Evolutionary conservation across 352 stramenopile genomes (phyloP).

Genomic region (Blastocystis sp.): DNA sequence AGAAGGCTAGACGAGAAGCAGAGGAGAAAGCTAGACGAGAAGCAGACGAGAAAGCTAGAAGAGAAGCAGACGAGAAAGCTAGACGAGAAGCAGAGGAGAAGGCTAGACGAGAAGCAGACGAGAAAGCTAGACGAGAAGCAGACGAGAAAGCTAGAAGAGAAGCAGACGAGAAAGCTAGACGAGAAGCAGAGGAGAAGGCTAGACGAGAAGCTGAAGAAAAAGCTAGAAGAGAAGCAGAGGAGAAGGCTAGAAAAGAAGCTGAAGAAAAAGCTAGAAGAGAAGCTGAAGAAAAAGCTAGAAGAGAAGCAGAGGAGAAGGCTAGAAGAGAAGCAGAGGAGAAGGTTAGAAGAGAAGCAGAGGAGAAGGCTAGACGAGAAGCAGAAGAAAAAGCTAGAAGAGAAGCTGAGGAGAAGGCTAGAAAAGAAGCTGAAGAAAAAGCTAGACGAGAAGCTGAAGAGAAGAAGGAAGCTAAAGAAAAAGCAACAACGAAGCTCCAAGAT

Average conservation of each 20-base stretch:
- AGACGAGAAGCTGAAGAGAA: slow-evolving; percentile 22
- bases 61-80: background rate
- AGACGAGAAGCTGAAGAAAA: slow-evolving; percentile 6
- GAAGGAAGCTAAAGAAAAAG: background rate
- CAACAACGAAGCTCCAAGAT: background rate
- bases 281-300: background rate
- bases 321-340: background rate
- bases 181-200: background rate
- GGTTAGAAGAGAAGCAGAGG: background rate
- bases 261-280: background rate
- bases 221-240: background rate
- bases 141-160: background rate
- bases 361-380: background rate
- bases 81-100: background rate
- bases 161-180: background rate
- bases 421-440: background rate
- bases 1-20: background rate
- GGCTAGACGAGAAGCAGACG: background rate
- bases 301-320: background rate
- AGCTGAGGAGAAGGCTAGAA: background rate
- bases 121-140: background rate
- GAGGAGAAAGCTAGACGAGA: background rate
- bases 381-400: background rate
- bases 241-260: background rate
- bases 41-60: background rate